Percentiles rank a stretch among this genome's conserved stretches.
These are phyloP conservation scores for Lentinus brumalis DNA, from an alignment of 768 basidiomycete species.

Conservation along the genomic window DNA sequence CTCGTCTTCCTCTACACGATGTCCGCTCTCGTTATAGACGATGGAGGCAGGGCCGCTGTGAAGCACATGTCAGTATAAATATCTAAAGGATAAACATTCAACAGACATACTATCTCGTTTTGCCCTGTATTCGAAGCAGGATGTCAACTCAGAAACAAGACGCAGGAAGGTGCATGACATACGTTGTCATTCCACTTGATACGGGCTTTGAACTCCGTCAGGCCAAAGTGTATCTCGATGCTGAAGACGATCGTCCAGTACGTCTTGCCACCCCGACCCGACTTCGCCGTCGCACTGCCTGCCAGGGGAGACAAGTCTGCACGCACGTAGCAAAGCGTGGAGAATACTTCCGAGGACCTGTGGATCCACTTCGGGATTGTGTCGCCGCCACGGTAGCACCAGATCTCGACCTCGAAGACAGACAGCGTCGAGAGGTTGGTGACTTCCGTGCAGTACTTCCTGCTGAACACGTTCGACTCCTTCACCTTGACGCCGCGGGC, in stretches of 20 bases:
- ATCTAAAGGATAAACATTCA: neutral
- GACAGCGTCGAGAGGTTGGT: constrained; percentile 75
- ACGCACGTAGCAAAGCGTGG: constrained; percentile 76
- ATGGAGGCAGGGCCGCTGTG: constrained; percentile 76
- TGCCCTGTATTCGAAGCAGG: constrained; percentile 45
- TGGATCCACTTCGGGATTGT: constrained; percentile 74
- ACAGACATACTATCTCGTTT: constrained; percentile 65
- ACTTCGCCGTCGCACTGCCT: constrained; percentile 69
- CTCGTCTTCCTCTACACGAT: constrained; percentile 74
- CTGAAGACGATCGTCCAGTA: constrained; percentile 88
- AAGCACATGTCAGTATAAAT: constrained; percentile 11
- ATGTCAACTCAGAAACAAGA: neutral
- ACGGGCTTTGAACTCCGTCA: constrained; percentile 80
- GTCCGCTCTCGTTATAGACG: constrained; percentile 79
- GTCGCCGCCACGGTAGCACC: constrained; percentile 82
- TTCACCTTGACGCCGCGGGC: constrained; percentile 72
- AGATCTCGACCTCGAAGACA: constrained; percentile 82
- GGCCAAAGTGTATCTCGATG: constrained; percentile 80
- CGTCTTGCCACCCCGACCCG: constrained; percentile 62
- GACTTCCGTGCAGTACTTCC: constrained; percentile 82
- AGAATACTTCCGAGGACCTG: constrained; percentile 62
- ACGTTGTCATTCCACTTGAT: constrained; percentile 85
- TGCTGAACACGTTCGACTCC: constrained; percentile 77
- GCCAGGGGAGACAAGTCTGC: constrained; percentile 75
- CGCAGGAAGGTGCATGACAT: constrained; percentile 30